A percentile compares a stretch with the other conserved stretches of the same genome.
Conservation (phyloP, 495 filamentous ascomycete species). For the Penicillium malachiteum region DNA sequence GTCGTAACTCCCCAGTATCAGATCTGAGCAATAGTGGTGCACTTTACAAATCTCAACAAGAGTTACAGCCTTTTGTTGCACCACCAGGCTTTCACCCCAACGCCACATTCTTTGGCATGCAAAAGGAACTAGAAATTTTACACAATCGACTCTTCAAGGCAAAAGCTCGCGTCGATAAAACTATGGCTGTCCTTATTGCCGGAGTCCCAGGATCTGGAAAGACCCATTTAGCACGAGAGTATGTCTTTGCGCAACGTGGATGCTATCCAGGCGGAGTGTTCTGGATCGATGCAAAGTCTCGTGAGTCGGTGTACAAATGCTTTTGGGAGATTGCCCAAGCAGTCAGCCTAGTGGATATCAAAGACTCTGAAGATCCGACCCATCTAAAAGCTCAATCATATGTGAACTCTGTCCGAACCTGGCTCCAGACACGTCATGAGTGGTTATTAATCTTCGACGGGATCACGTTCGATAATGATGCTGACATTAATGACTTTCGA, state of each 20-base stretch:
- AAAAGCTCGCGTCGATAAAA: slow-evolving; percentile 59
- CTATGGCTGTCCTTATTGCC: slow-evolving; percentile 67
- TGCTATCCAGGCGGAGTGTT: slow-evolving; percentile 75
- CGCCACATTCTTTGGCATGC: slow-evolving; percentile 70
- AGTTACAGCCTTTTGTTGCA: slow-evolving; percentile 56
- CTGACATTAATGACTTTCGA: slow-evolving; percentile 55
- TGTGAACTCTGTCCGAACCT: slow-evolving; percentile 60
- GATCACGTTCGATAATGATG: slow-evolving; percentile 60
- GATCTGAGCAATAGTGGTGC: slow-evolving; percentile 22
- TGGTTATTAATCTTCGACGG: slow-evolving; percentile 82
- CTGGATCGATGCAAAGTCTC: slow-evolving; percentile 72
- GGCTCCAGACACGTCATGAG: slow-evolving; percentile 67
- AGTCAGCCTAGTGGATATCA: slow-evolving; percentile 49
- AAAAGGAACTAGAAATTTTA: slow-evolving; percentile 65
- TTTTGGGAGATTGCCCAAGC: slow-evolving; percentile 76
- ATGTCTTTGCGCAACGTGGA: slow-evolving; percentile 65
- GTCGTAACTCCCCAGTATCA: slow-evolving; percentile 27
- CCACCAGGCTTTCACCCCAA: slow-evolving; percentile 78
- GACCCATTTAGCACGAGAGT: slow-evolving; percentile 78
- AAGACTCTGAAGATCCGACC: slow-evolving; percentile 35
- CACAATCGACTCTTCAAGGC: slow-evolving; percentile 66
- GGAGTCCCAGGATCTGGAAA: slow-evolving; percentile 79
- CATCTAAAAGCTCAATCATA: slow-evolving; percentile 52
- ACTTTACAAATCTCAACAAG: slow-evolving; percentile 20
- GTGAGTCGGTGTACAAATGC: slow-evolving; percentile 60